These are phyloP conservation scores for Candolleomyces aberdarensis DNA, from an alignment of 768 basidiomycete genomes.

Conservation along the genomic window DNA sequence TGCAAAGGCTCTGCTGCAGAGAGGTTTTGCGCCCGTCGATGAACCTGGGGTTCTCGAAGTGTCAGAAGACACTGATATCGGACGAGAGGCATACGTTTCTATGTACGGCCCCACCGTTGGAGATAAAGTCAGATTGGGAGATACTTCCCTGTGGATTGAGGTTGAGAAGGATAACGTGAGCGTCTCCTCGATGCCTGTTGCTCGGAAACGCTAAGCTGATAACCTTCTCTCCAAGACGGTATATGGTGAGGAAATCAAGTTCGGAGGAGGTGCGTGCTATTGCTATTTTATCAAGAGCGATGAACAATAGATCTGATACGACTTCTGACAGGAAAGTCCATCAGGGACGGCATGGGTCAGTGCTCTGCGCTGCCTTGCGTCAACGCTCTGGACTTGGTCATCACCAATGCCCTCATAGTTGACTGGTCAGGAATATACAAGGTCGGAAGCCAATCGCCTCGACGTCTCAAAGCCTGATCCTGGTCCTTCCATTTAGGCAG, in stretches of 20 bases:
- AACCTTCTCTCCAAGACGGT: slow-evolving; percentile 48
- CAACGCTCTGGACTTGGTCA: slow-evolving; percentile 84
- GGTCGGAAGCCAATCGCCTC: slow-evolving; percentile 34
- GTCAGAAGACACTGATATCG: slow-evolving; percentile 49
- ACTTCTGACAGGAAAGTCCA: slow-evolving; percentile 66
- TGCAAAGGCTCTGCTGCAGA: slow-evolving; percentile 45
- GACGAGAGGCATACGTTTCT: slow-evolving; percentile 74
- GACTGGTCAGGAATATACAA: slow-evolving; percentile 98
- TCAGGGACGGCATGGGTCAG: slow-evolving; percentile 98
- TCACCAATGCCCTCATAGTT: slow-evolving; percentile 92
- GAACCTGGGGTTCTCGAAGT: slow-evolving; percentile 62
- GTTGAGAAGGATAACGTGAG: slow-evolving; percentile 81
- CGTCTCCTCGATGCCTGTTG: slow-evolving; percentile 1
- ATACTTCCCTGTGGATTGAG: slow-evolving; percentile 88
- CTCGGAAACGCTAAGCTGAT: neutral
- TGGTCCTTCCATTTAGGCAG: slow-evolving; percentile 57
- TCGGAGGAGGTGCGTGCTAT: slow-evolving; percentile 74
- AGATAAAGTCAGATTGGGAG: slow-evolving; percentile 84
- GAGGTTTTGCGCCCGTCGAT: slow-evolving; percentile 67
- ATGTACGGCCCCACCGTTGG: slow-evolving; percentile 97
- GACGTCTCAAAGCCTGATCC: neutral
- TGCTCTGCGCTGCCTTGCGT: slow-evolving; percentile 64
- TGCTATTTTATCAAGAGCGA: neutral
- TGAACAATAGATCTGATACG: neutral
- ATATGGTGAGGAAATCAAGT: slow-evolving; percentile 97